Evolutionary conservation across 805 yeast genomes (phyloP).

Genomic region (Diddensiella santjacobensis): DNA sequence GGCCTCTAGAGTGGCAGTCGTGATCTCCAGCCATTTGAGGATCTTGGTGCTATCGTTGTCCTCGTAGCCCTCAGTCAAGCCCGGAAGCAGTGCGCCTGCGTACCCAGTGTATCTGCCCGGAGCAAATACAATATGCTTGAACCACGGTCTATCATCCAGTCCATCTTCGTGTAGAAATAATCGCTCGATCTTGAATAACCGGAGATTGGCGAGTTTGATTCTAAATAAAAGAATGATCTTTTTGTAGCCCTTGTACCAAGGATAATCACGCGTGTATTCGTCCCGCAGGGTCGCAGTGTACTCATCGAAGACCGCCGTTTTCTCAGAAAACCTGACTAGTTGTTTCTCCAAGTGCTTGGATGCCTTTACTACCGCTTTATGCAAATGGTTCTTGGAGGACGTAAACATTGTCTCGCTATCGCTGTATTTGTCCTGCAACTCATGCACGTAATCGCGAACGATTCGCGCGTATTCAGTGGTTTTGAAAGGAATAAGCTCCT

Average conservation of each 20-base stretch:
- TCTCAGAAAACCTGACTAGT: constrained; percentile 24
- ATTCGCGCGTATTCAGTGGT: constrained; percentile 40
- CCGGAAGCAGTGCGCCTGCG: constrained; percentile 56
- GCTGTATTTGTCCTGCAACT: constrained; percentile 32
- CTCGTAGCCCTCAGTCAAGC: constrained; percentile 51
- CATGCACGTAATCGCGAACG: constrained; percentile 38
- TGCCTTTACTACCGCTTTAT: background rate
- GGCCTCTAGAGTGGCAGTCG: constrained; percentile 17
- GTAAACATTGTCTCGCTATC: background rate
- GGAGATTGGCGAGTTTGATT: constrained; percentile 36
- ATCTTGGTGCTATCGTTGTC: constrained; percentile 40
- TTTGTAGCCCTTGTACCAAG: constrained; percentile 57
- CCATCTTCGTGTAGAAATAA: constrained; percentile 46
- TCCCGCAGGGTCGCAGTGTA: constrained; percentile 46
- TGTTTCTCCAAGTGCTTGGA: constrained; percentile 20
- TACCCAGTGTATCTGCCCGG: constrained; percentile 60
- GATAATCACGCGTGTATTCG: constrained; percentile 59
- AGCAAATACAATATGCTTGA: constrained; percentile 55
- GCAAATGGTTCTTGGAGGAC: too few species aligned
- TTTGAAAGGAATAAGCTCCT: constrained; percentile 44
- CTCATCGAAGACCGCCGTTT: constrained; percentile 45
- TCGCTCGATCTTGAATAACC: constrained; percentile 44
- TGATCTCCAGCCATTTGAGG: constrained; percentile 39
- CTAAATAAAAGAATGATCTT: constrained; percentile 24
- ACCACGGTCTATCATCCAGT: constrained; percentile 51